Percentiles rank a stretch among this genome's conserved stretches.
Evolutionary conservation across 768 basidiomycete genomes (phyloP).

Genomic region (Auricularia cornea): DNA sequence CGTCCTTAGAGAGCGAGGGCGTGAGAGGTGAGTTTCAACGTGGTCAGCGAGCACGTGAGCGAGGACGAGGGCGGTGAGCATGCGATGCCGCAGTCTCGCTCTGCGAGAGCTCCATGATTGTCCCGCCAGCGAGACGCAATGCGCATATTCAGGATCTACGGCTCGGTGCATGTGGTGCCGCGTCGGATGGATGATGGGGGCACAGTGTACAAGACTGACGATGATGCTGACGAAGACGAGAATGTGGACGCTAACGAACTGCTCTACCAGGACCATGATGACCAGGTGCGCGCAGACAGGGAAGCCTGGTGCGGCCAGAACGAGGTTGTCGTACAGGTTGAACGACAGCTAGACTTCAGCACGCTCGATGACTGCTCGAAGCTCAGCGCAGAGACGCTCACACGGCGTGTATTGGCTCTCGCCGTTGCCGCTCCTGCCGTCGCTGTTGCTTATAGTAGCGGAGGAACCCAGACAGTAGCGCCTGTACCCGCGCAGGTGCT

Average conservation of each 20-base stretch:
- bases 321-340: background rate
- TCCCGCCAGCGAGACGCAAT: conserved; percentile 63
- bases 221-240: conserved; percentile 2
- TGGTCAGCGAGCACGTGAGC: conserved; percentile 53
- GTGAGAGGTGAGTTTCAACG: conserved; percentile 8
- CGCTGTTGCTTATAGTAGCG: background rate
- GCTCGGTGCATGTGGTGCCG: conserved; percentile 69
- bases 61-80: conserved; percentile 56
- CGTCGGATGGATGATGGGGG: conserved; percentile 30
- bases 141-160: conserved; percentile 70
- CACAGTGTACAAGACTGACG: background rate
- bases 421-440: background rate
- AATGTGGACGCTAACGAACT: conserved; percentile 4
- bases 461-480: conserved; percentile 12
- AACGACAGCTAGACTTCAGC: background rate
- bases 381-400: background rate
- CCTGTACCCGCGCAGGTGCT: conserved; percentile 6
- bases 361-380: background rate
- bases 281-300: conserved; percentile 1
- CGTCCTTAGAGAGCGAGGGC: conserved; percentile 20
- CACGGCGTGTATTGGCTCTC: no score
- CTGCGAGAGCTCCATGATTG: conserved; percentile 77
- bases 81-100: conserved; percentile 74
- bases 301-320: conserved; percentile 2
- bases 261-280: background rate